Conservation (phyloP, 805 yeast species). For the Lipomyces anomalus region DNA sequence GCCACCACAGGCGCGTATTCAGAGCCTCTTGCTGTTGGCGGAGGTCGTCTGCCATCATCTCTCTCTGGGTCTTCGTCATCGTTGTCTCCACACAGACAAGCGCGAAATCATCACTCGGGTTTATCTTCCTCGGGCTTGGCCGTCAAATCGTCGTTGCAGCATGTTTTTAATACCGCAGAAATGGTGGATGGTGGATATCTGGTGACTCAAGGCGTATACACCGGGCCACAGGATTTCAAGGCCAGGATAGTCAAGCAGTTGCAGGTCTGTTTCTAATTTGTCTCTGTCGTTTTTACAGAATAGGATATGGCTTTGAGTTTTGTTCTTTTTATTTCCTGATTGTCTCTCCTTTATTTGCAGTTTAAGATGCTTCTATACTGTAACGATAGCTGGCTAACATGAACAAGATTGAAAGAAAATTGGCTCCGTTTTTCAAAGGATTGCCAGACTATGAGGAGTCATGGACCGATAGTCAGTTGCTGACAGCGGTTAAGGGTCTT, state of each 20-base stretch:
- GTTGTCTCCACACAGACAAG: too few relatives aligned
- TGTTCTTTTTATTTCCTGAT: background rate
- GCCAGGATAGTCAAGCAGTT: constrained; percentile 64
- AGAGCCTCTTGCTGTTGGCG: background rate
- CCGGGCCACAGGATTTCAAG: constrained; percentile 67
- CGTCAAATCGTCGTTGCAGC: constrained; percentile 3
- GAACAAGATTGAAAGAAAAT: constrained; percentile 46
- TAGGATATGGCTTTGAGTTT: background rate
- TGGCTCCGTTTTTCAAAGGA: constrained; percentile 91
- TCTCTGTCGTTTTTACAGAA: background rate
- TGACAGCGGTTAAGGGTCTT: constrained; percentile 36
- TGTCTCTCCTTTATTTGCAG: background rate
- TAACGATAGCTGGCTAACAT: too few relatives aligned
- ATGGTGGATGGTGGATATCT: constrained; percentile 88
- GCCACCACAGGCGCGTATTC: background rate
- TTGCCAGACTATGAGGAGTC: constrained; percentile 66
- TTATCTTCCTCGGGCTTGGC: too few relatives aligned
- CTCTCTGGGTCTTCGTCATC: too few relatives aligned
- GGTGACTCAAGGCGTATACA: constrained; percentile 87
- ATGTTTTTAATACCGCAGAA: constrained; percentile 19
- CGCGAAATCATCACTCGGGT: too few relatives aligned
- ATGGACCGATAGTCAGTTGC: constrained; percentile 68
- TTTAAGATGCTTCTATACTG: background rate
- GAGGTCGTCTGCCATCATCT: background rate
- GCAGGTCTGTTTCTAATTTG: constrained; percentile 35